Percentiles rank a stretch among this genome's conserved stretches.
phyloP scores from a whole-genome alignment of 306 rosid species.

The Prosopis cineraria region DNA sequence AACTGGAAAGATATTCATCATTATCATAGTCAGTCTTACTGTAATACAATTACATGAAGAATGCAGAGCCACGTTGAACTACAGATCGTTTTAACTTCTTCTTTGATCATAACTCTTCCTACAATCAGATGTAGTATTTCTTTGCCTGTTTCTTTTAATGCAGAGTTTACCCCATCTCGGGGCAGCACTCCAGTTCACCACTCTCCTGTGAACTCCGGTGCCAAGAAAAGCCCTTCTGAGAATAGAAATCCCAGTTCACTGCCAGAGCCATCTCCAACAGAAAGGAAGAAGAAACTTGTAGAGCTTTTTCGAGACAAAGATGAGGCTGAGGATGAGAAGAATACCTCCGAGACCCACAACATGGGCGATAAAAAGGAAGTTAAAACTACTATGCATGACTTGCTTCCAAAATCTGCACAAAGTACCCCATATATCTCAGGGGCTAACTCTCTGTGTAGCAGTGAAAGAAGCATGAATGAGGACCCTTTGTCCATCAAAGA shows the following conservation, averaged over 20 bases:
- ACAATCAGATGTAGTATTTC: conserved; percentile 7
- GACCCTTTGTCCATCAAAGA: conserved; percentile 38
- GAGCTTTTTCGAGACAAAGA: conserved; percentile 69
- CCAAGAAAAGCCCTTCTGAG: conserved; percentile 39
- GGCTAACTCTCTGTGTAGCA: conserved; percentile 50
- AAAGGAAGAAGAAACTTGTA: conserved; percentile 64
- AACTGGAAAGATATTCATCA: conserved; percentile 3
- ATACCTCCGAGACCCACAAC: neutral
- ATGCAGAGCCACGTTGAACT: conserved; percentile 2
- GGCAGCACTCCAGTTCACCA: conserved; percentile 80
- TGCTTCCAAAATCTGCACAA: conserved; percentile 52
- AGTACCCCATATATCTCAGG: conserved; percentile 56
- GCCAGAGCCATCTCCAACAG: conserved; percentile 54
- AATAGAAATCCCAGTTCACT: conserved; percentile 34
- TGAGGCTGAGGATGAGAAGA: conserved; percentile 26
- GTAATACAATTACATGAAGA: conserved; percentile 3
- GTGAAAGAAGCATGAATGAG: conserved; percentile 60
- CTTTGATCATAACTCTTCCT: neutral
- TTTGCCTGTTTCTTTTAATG: conserved; percentile 14
- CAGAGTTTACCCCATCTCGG: conserved; percentile 88
- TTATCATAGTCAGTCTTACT: neutral
- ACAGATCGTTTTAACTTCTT: neutral
- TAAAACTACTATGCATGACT: conserved; percentile 40
- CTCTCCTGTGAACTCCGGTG: conserved; percentile 35
- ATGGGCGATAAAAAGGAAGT: conserved; percentile 31